Conservation (phyloP, 495 filamentous ascomycete genomes). For the Penicillium dipodomyicola region DNA sequence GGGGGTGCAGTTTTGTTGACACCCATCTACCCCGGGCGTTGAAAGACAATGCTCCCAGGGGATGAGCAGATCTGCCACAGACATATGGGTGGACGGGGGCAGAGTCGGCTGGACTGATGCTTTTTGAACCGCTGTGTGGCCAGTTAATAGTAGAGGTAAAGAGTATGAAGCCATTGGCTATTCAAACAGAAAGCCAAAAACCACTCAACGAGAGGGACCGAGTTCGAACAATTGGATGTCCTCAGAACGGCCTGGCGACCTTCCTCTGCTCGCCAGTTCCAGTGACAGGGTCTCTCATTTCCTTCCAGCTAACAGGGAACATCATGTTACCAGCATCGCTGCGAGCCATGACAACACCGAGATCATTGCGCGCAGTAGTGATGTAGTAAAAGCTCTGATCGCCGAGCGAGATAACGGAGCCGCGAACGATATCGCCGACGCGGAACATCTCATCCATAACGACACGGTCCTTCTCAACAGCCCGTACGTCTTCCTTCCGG, state of each 20-base stretch:
- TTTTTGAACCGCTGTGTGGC: neutral
- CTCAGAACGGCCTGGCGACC: conserved; percentile 88
- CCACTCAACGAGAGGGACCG: neutral
- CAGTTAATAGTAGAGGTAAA: conserved; percentile 2
- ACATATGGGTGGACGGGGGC: neutral
- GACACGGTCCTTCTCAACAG: conserved; percentile 93
- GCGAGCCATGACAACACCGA: conserved; percentile 90
- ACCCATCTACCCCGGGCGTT: neutral
- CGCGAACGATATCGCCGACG: conserved; percentile 89
- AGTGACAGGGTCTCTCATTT: conserved; percentile 82
- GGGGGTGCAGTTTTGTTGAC: neutral
- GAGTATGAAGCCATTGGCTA: neutral
- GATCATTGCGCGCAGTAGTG: conserved; percentile 81
- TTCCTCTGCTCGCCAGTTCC: conserved; percentile 78
- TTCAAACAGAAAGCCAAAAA: neutral
- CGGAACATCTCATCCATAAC: conserved; percentile 88
- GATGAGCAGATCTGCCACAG: neutral
- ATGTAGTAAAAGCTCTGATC: conserved; percentile 95
- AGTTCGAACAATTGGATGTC: neutral
- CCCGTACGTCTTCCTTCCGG: conserved; percentile 84
- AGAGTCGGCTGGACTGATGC: neutral
- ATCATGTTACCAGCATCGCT: conserved; percentile 87
- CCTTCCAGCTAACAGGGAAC: conserved; percentile 91
- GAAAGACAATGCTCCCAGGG: neutral
- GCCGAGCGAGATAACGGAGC: conserved; percentile 83